Evolutionary conservation across 192 early-diverging fungal genomes (phyloP).

Genomic region (Pilaira anomala): DNA sequence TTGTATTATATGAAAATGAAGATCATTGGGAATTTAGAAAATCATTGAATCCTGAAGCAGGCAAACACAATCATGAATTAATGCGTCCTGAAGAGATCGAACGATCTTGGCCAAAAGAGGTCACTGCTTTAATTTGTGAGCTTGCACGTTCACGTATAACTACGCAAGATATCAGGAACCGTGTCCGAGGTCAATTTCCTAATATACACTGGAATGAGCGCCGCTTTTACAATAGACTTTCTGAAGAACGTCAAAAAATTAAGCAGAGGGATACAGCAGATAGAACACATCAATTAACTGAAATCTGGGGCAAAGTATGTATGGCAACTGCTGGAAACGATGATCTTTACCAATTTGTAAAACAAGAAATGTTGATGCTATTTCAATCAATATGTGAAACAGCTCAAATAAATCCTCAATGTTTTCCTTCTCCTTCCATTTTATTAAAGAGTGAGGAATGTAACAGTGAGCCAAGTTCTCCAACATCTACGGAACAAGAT

Average conservation of each 20-base stretch:
- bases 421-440: neutral
- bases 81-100: slow-evolving; percentile 52
- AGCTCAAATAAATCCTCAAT: slow-evolving; percentile 1
- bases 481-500: neutral
- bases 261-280: slow-evolving; percentile 41
- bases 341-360: slow-evolving; percentile 27
- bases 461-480: neutral
- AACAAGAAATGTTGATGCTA: slow-evolving; percentile 5
- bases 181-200: slow-evolving; percentile 46
- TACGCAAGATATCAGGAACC: slow-evolving; percentile 40
- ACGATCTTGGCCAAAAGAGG: slow-evolving; percentile 47
- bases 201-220: slow-evolving; percentile 53
- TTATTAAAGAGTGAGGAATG: neutral
- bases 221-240: slow-evolving; percentile 55
- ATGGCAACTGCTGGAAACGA: slow-evolving; percentile 32
- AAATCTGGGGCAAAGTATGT: slow-evolving; percentile 46
- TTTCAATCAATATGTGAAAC: slow-evolving; percentile 17
- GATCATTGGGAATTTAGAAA: slow-evolving; percentile 54
- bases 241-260: slow-evolving; percentile 55
- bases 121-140: slow-evolving; percentile 46
- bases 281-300: slow-evolving; percentile 44
- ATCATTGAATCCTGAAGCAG: slow-evolving; percentile 51
- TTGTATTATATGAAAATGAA: slow-evolving; percentile 52
- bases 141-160: slow-evolving; percentile 44
- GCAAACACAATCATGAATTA: slow-evolving; percentile 53